Percentiles rank a stretch among this genome's conserved stretches.
phyloP scores from a whole-genome alignment of 257 asterid genomes.

The Gynochthodes officinalis region DNA sequence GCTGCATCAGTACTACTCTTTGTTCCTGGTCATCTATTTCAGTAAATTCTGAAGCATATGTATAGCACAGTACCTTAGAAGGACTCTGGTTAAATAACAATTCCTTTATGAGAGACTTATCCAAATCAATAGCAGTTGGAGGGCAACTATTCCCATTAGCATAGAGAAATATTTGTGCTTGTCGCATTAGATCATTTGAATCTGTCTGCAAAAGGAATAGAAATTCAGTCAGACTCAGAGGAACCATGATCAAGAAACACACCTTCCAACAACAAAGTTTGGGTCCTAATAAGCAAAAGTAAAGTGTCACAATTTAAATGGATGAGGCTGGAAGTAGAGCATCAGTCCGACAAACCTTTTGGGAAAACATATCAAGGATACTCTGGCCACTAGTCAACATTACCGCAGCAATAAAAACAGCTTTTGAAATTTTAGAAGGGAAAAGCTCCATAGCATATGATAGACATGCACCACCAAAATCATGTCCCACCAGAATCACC shows the following conservation, averaged over 20 bases:
- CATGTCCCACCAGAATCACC: slow-evolving; percentile 97
- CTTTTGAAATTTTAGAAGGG: slow-evolving; percentile 74
- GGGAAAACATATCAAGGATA: slow-evolving; percentile 86
- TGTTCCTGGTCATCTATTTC: neutral
- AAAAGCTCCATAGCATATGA: slow-evolving; percentile 82
- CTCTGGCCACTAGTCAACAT: slow-evolving; percentile 89
- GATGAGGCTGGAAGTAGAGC: neutral
- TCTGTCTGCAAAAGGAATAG: slow-evolving; percentile 55
- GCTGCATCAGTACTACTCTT: neutral
- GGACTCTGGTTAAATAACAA: slow-evolving; percentile 92
- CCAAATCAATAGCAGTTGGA: slow-evolving; percentile 88
- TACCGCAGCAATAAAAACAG: slow-evolving; percentile 82
- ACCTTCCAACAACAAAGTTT: neutral
- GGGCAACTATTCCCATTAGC: slow-evolving; percentile 78
- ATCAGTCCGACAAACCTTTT: slow-evolving; percentile 43
- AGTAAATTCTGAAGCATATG: neutral
- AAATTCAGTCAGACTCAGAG: slow-evolving; percentile 10
- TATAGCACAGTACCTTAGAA: slow-evolving; percentile 53
- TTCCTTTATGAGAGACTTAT: slow-evolving; percentile 75
- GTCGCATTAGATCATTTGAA: slow-evolving; percentile 76
- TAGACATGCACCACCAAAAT: slow-evolving; percentile 96
- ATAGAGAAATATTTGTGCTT: slow-evolving; percentile 73
- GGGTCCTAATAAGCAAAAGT: neutral
- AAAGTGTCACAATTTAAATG: neutral
- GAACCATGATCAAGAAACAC: neutral